A percentile compares a stretch with the other conserved stretches of the same genome.
Evolutionary conservation across 371 early-diverging fungal genomes (phyloP).

Genomic region (Lichtheimia ornata): DNA sequence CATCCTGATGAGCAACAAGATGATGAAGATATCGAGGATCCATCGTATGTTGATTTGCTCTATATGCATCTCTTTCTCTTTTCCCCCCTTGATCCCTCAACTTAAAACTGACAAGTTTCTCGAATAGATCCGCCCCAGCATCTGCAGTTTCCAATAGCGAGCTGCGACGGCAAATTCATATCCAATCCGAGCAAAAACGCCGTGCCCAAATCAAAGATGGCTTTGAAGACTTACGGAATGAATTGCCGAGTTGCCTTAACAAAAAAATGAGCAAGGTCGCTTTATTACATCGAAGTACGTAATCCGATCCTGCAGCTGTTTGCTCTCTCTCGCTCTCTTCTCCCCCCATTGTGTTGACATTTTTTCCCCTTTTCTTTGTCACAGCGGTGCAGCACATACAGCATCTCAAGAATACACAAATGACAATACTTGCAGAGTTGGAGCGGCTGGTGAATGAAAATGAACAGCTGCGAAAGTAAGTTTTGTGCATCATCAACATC

Average conservation of each 20-base stretch:
- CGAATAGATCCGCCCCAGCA: not conserved
- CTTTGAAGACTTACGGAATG: slow-evolving; percentile 55
- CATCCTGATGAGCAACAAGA: slow-evolving; percentile 1
- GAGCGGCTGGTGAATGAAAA: slow-evolving; percentile 46
- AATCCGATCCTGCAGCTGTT: too few species aligned
- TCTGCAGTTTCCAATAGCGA: slow-evolving; percentile 33
- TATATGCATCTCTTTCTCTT: not conserved
- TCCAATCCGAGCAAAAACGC: slow-evolving; percentile 64
- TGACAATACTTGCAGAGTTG: slow-evolving; percentile 42
- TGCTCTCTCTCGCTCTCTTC: not conserved
- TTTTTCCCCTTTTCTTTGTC: not conserved
- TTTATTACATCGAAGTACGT: slow-evolving; percentile 51
- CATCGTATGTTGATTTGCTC: not conserved
- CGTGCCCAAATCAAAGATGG: slow-evolving; percentile 65
- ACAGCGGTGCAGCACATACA: slow-evolving; percentile 52
- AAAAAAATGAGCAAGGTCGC: slow-evolving; percentile 62
- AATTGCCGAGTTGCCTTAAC: slow-evolving; percentile 52
- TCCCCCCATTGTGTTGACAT: not conserved
- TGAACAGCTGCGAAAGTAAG: slow-evolving; percentile 50
- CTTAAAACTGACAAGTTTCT: not conserved
- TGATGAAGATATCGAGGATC: not conserved
- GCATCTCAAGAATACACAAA: slow-evolving; percentile 46
- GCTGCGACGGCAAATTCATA: slow-evolving; percentile 56
- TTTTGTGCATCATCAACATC: not conserved
- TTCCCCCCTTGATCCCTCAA: not conserved